Percentiles rank a stretch among this genome's conserved stretches.
Evolutionary conservation across 2,329 filamentous ascomycete genomes (phyloP).

Genomic region (Phyllosticta citribraziliensis): DNA sequence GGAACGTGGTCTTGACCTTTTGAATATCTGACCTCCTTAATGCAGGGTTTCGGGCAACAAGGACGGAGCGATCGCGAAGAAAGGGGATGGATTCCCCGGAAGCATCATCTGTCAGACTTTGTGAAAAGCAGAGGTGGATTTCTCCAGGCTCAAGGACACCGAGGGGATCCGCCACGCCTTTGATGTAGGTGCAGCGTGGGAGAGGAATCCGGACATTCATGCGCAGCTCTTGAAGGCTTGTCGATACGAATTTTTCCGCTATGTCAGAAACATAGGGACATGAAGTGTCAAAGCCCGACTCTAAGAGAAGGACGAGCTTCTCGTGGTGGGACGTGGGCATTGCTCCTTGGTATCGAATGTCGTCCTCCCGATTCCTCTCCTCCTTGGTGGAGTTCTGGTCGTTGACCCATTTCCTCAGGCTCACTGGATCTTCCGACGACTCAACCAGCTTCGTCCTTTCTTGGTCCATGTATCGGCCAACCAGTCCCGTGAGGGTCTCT

Average conservation of each 20-base stretch:
- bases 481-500: constrained; percentile 37
- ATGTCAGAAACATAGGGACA: constrained; percentile 41
- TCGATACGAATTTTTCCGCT: constrained; percentile 38
- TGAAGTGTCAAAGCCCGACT: constrained; percentile 47
- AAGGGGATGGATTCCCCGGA: constrained; percentile 45
- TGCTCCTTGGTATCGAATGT: constrained; percentile 17
- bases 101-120: constrained; percentile 44
- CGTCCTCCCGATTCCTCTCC: constrained; percentile 20
- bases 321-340: constrained; percentile 18
- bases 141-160: constrained; percentile 53
- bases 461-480: constrained; percentile 40
- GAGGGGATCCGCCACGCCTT: constrained; percentile 60
- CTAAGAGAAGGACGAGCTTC: constrained; percentile 22
- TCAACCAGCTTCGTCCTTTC: constrained; percentile 45
- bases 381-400: constrained; percentile 15
- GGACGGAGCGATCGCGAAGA: constrained; percentile 44
- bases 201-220: constrained; percentile 52
- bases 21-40: constrained; percentile 65
- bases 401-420: constrained; percentile 47
- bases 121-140: constrained; percentile 58
- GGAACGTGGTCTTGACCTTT: constrained; percentile 41
- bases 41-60: constrained; percentile 61
- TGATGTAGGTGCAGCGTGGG: constrained; percentile 50
- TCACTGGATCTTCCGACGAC: constrained; percentile 41
- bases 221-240: constrained; percentile 45